Conservation (phyloP, 495 filamentous ascomycete genomes). For the Tuber calosporum region DNA sequence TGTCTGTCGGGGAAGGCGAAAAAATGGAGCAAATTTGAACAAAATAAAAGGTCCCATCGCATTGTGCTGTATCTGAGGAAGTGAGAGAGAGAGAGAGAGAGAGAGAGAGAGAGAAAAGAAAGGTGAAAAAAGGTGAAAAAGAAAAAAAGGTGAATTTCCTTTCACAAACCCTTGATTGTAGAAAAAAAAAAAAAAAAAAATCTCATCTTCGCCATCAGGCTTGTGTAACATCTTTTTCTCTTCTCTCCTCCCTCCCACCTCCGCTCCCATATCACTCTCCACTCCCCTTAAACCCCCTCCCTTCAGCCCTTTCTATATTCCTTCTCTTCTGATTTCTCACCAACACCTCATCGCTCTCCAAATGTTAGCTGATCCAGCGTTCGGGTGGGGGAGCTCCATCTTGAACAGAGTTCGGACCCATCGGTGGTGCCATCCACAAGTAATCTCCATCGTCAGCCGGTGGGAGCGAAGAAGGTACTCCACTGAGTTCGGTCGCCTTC, state of each 20-base stretch:
- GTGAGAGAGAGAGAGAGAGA: constrained; percentile 10
- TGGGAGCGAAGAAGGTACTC: constrained; percentile 26
- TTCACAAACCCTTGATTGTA: constrained; percentile 21
- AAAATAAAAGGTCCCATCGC: background rate
- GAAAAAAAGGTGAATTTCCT: constrained; percentile 18
- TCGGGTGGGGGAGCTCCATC: constrained; percentile 26
- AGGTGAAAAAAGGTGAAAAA: constrained; percentile 12
- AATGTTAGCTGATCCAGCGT: constrained; percentile 25
- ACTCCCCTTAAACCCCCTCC: background rate
- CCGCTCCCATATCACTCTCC: background rate
- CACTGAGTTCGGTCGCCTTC: constrained; percentile 32
- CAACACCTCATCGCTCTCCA: background rate
- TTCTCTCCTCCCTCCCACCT: background rate
- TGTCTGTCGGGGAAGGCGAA: background rate
- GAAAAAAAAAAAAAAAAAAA: background rate
- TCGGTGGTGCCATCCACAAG: constrained; percentile 38
- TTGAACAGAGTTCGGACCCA: constrained; percentile 22
- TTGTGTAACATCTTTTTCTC: constrained; percentile 10
- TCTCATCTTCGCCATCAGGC: background rate
- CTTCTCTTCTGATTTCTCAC: constrained; percentile 11
- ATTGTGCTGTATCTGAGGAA: constrained; percentile 18
- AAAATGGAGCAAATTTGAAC: background rate
- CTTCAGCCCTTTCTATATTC: background rate
- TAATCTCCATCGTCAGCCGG: constrained; percentile 36
- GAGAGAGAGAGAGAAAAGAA: constrained; percentile 12